Evolutionary conservation across 768 basidiomycete genomes (phyloP).

Genomic region (Daedalea quercina): DNA sequence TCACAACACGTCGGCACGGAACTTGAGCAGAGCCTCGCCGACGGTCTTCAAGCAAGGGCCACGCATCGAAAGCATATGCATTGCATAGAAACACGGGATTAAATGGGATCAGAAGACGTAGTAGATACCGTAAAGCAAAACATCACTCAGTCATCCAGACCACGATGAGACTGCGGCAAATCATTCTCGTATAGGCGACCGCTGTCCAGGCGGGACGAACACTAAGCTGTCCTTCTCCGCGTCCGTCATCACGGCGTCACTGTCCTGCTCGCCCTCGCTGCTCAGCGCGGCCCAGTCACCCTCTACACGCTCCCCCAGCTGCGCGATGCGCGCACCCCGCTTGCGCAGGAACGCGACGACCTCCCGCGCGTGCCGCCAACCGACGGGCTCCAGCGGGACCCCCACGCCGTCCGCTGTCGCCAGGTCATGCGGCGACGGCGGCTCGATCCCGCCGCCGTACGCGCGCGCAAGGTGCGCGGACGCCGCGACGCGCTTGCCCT

Average conservation of each 20-base stretch:
- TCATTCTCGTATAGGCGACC: not conserved
- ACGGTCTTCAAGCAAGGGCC: too few relatives aligned
- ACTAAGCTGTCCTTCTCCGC: not conserved
- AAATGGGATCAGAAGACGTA: too few relatives aligned
- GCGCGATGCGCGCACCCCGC: conserved; percentile 65
- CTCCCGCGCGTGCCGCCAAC: conserved; percentile 64
- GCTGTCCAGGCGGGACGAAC: not conserved
- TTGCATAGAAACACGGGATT: too few relatives aligned
- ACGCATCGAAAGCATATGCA: too few relatives aligned
- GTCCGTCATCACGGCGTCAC: conserved; percentile 8
- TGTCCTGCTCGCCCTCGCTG: conserved; percentile 47
- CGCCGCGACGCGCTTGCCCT: conserved; percentile 41
- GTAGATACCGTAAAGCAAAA: too few relatives aligned
- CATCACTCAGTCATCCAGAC: too few relatives aligned
- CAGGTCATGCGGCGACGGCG: conserved; percentile 13
- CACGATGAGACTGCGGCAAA: not conserved
- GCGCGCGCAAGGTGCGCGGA: conserved; percentile 41
- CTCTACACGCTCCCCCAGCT: conserved; percentile 37
- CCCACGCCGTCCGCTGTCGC: conserved; percentile 11
- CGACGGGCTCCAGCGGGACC: conserved; percentile 21
- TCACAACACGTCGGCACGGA: too few relatives aligned
- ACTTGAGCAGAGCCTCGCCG: too few relatives aligned
- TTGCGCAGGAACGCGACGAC: conserved; percentile 63
- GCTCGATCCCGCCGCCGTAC: conserved; percentile 35
- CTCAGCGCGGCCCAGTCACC: conserved; percentile 72